These are phyloP conservation scores for Podaxis carcinomalis DNA, from an alignment of 768 basidiomycete species.

Conservation along the genomic window DNA sequence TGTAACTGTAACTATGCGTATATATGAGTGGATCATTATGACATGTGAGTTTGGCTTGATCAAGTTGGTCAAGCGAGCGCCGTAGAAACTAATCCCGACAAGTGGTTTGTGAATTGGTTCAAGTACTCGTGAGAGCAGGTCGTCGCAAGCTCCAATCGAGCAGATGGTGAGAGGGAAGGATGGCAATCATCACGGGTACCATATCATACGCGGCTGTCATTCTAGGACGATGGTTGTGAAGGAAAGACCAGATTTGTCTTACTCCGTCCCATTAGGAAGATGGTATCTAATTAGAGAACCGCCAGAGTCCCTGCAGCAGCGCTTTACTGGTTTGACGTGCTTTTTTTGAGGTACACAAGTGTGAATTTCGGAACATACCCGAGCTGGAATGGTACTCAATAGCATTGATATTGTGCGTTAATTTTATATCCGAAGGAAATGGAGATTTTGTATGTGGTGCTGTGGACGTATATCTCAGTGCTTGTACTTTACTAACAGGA, in stretches of 20 bases:
- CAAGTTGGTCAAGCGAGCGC: too few relatives aligned
- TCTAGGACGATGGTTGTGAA: background rate
- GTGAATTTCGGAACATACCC: background rate
- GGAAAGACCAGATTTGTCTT: background rate
- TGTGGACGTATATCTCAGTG: too few relatives aligned
- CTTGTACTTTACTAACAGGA: too few relatives aligned
- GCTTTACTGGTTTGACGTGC: background rate
- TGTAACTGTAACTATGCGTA: background rate
- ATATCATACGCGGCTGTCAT: background rate
- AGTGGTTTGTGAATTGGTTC: background rate
- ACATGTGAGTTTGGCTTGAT: background rate
- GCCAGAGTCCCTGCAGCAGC: too few relatives aligned
- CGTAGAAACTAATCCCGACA: background rate
- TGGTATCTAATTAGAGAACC: too few relatives aligned
- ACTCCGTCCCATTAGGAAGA: background rate
- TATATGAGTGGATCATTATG: background rate
- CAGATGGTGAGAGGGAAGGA: background rate
- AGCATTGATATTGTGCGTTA: background rate
- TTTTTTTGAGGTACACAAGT: background rate
- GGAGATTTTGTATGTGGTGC: background rate
- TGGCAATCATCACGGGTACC: background rate
- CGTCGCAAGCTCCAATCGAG: background rate
- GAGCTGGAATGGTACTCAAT: background rate
- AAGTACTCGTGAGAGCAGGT: background rate
- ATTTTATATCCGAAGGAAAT: background rate